A percentile compares a stretch with the other conserved stretches of the same genome.
Evolutionary conservation across 164 flowering plant genomes (phyloP).

Genomic region (Macadamia integrifolia): DNA sequence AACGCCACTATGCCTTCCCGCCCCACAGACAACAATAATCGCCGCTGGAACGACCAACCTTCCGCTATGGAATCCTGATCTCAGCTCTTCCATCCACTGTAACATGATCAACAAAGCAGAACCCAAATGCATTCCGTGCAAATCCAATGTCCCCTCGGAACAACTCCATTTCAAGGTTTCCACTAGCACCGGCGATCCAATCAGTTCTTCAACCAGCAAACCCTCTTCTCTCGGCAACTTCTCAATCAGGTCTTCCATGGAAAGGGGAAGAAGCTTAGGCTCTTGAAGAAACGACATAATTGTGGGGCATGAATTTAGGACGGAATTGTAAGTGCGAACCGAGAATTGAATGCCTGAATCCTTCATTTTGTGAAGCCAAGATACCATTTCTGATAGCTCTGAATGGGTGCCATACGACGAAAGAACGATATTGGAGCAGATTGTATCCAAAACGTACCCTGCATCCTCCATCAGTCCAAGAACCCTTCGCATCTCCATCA

Average conservation of each 20-base stretch:
- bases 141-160: conserved; percentile 61
- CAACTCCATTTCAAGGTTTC: conserved; percentile 50
- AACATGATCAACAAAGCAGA: conserved; percentile 55
- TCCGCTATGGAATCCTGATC: conserved; percentile 21
- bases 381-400: too few species aligned
- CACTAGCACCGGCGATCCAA: conserved; percentile 33
- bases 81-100: conserved; percentile 24
- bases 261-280: conserved; percentile 34
- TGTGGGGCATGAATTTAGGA: conserved; percentile 62
- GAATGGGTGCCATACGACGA: neutral
- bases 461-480: conserved; percentile 33
- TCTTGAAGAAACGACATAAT: conserved; percentile 40
- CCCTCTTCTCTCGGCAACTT: conserved; percentile 14
- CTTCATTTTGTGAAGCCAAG: too few species aligned
- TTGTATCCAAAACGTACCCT: conserved; percentile 36
- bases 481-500: conserved; percentile 49
- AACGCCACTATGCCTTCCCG: neutral
- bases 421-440: conserved; percentile 64
- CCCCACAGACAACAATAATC: conserved; percentile 63
- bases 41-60: conserved; percentile 37
- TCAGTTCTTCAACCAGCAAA: too few species aligned
- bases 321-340: conserved; percentile 70
- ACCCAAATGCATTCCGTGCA: conserved; percentile 85
- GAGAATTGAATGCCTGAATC: too few species aligned
- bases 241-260: conserved; percentile 39